A percentile compares a stretch with the other conserved stretches of the same genome.
phyloP scores from a whole-genome alignment of 192 early-diverging fungal genomes.

The Obelidium mucronatum region DNA sequence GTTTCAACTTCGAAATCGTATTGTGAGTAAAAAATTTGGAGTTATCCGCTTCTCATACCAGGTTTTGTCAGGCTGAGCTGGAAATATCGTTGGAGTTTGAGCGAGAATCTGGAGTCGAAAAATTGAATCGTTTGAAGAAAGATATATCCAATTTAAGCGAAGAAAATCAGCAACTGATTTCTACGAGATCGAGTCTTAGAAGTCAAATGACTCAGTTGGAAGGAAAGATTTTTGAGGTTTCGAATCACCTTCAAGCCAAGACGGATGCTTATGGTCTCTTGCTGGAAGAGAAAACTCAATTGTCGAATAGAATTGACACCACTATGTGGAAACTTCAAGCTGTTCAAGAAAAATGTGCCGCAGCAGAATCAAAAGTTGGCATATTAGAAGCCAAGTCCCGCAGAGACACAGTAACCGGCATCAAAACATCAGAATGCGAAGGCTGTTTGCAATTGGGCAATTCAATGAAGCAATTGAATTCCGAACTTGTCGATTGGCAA shows the following conservation, averaged over 20 bases:
- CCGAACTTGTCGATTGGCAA: slow-evolving; percentile 17
- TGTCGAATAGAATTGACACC: slow-evolving; percentile 23
- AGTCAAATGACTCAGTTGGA: neutral
- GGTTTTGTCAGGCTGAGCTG: neutral
- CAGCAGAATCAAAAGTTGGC: slow-evolving; percentile 9
- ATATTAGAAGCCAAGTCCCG: slow-evolving; percentile 1
- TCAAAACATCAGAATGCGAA: neutral
- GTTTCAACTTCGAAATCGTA: neutral
- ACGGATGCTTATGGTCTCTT: neutral
- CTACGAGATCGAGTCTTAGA: neutral
- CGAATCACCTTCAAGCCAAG: neutral
- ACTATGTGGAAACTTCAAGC: slow-evolving; percentile 31
- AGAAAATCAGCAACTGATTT: neutral
- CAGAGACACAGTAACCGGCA: neutral
- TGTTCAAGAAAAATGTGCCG: slow-evolving; percentile 19
- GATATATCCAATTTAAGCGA: neutral
- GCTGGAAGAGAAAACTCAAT: slow-evolving; percentile 21
- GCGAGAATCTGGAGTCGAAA: neutral
- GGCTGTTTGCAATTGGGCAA: slow-evolving; percentile 15
- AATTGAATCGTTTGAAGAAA: neutral
- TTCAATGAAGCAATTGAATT: slow-evolving; percentile 20
- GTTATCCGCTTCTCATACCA: too few relatives aligned
- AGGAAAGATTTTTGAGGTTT: neutral
- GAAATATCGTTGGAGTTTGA: neutral
- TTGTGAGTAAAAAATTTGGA: too few relatives aligned